A percentile compares a stretch with the other conserved stretches of the same genome.
These are phyloP conservation scores for Trichoderma atrobrunneum DNA, from an alignment of 2,329 filamentous ascomycete species.

Conservation along the genomic window DNA sequence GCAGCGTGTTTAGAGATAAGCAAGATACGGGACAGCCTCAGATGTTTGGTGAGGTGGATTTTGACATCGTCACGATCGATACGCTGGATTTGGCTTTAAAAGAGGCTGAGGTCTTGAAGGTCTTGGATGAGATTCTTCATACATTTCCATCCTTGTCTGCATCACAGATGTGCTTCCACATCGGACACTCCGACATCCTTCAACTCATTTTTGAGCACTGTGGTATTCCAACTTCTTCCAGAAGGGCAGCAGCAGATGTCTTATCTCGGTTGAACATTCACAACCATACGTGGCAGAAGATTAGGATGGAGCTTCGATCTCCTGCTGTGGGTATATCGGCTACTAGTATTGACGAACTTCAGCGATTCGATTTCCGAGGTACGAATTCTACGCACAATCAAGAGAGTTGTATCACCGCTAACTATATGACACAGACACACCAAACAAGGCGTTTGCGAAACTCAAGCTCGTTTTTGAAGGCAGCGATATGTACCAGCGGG, in stretches of 20 bases:
- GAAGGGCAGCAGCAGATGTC: constrained; percentile 73
- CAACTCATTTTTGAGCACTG: constrained; percentile 89
- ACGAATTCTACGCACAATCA: constrained; percentile 25
- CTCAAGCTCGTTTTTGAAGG: constrained; percentile 60
- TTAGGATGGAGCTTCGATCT: constrained; percentile 78
- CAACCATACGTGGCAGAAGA: constrained; percentile 77
- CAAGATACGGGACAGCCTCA: constrained; percentile 76
- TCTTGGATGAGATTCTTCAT: constrained; percentile 84
- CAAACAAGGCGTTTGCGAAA: constrained; percentile 55
- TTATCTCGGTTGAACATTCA: constrained; percentile 85
- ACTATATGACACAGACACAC: constrained; percentile 42
- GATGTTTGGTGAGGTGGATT: constrained; percentile 86
- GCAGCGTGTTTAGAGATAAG: constrained; percentile 79
- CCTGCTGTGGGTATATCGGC: constrained; percentile 77
- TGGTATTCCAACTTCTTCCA: constrained; percentile 66
- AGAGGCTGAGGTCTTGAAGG: constrained; percentile 91
- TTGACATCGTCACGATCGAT: constrained; percentile 87
- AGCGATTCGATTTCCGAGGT: constrained; percentile 87
- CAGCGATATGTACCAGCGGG: constrained; percentile 68
- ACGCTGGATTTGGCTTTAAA: constrained; percentile 80
- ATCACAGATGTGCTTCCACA: constrained; percentile 78
- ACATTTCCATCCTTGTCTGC: constrained; percentile 73
- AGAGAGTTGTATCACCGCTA: constrained; percentile 19
- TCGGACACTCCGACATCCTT: constrained; percentile 85
- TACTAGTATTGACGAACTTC: constrained; percentile 85